A percentile compares a stretch with the other conserved stretches of the same genome.
Conservation (phyloP, 2,329 filamentous ascomycete genomes). For the Zarea fungicola region DNA sequence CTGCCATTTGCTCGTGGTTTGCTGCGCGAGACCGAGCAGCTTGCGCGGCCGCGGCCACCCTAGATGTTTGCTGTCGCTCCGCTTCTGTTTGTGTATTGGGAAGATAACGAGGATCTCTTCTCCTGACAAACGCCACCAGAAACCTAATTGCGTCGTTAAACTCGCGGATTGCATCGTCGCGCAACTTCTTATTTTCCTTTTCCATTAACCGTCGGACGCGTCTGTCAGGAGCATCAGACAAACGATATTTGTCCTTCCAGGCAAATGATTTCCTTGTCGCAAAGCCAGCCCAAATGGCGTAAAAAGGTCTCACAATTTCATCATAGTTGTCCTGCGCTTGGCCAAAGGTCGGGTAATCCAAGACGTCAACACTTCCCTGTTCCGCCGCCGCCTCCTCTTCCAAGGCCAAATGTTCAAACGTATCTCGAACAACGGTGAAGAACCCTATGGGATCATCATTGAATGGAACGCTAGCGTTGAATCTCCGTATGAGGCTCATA, state of each 20-base stretch:
- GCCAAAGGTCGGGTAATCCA: constrained; percentile 80
- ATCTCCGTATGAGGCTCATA: constrained; percentile 69
- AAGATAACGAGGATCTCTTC: constrained; percentile 81
- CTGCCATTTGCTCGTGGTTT: constrained; percentile 67
- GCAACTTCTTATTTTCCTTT: constrained; percentile 82
- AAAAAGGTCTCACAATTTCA: constrained; percentile 73
- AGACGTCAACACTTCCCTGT: constrained; percentile 55
- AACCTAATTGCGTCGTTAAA: constrained; percentile 91
- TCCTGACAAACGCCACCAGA: constrained; percentile 81
- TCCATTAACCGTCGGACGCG: constrained; percentile 81
- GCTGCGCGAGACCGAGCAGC: constrained; percentile 77
- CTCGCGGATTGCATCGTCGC: constrained; percentile 77
- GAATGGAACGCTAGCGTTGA: constrained; percentile 73
- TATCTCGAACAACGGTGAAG: constrained; percentile 70
- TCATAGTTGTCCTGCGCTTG: constrained; percentile 70
- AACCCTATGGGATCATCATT: constrained; percentile 77
- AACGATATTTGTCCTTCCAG: constrained; percentile 82
- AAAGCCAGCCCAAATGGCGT: constrained; percentile 74
- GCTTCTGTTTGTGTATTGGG: constrained; percentile 71
- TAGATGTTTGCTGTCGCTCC: constrained; percentile 71
- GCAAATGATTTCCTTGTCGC: constrained; percentile 78
- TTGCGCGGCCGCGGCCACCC: constrained; percentile 76
- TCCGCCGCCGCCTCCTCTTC: constrained; percentile 75
- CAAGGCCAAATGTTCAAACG: constrained; percentile 71
- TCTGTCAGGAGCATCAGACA: constrained; percentile 83